Percentiles rank a stretch among this genome's conserved stretches.
phyloP scores from a whole-genome alignment of 495 filamentous ascomycete genomes.

The Aspergillus hancockii region DNA sequence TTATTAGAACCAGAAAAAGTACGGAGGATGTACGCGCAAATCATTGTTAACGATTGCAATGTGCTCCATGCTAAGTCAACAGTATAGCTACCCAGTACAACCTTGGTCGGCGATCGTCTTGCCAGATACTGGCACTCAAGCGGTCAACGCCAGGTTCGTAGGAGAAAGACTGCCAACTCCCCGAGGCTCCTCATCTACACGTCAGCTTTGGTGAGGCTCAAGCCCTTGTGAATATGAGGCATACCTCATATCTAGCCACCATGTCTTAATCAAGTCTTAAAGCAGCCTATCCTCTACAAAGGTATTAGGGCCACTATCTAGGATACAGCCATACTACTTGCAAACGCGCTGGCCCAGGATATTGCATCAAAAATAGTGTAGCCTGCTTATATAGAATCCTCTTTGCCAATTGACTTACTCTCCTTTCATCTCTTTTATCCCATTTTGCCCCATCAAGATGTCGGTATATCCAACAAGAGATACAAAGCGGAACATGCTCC shows the following conservation, averaged over 20 bases:
- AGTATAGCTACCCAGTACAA: background rate
- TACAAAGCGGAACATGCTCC: no score
- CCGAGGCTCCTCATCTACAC: background rate
- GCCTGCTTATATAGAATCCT: background rate
- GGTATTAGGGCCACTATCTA: background rate
- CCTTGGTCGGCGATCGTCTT: background rate
- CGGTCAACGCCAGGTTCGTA: background rate
- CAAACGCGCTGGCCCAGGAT: background rate
- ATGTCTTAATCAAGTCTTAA: background rate
- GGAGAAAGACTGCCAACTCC: background rate
- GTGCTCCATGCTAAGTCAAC: background rate
- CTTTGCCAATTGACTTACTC: background rate
- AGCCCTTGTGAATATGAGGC: background rate
- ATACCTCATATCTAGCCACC: background rate
- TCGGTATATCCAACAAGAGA: no score
- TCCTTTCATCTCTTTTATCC: background rate
- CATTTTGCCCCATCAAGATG: no score
- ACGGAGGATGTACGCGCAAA: background rate
- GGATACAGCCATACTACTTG: background rate
- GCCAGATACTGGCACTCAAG: background rate
- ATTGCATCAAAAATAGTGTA: background rate
- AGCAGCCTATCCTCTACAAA: background rate
- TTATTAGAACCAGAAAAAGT: background rate
- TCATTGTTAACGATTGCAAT: background rate
- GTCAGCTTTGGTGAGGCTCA: background rate